Conservation (phyloP, 768 basidiomycete species). For the Trametes maxima region DNA sequence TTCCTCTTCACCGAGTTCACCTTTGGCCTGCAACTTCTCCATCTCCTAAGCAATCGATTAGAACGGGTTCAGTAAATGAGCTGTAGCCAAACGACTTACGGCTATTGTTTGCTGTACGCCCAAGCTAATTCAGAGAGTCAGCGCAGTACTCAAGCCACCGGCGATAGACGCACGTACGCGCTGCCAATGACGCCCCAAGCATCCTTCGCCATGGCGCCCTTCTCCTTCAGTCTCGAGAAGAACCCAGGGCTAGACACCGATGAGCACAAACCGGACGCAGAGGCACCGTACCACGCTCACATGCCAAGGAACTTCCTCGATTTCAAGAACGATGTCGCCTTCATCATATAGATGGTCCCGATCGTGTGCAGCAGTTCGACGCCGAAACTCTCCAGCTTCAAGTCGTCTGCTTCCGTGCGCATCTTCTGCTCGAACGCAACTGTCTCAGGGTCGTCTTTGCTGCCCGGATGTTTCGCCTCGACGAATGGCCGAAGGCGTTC, state of each 20-base stretch:
- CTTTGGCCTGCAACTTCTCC: constrained; percentile 86
- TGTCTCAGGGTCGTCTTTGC: constrained; percentile 82
- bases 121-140: constrained; percentile 42
- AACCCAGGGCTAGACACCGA: constrained; percentile 70
- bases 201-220: constrained; percentile 90
- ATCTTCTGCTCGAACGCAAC: constrained; percentile 75
- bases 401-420: constrained; percentile 84
- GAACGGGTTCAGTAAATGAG: constrained; percentile 20
- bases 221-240: constrained; percentile 93
- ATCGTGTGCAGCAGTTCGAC: constrained; percentile 94
- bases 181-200: constrained; percentile 96
- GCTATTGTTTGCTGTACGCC: constrained; percentile 80
- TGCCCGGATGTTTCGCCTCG: constrained; percentile 83
- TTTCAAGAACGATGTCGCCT: constrained; percentile 90
- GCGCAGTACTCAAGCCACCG: neutral
- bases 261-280: constrained; percentile 6
- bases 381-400: constrained; percentile 97
- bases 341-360: constrained; percentile 90
- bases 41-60: constrained; percentile 63
- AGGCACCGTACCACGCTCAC: constrained; percentile 45
- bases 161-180: constrained; percentile 60
- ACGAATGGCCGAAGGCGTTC: constrained; percentile 90
- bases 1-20: constrained; percentile 87
- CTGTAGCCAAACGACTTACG: constrained; percentile 14
- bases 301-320: constrained; percentile 89